Evolutionary conservation across 106 monocot species (phyloP), one percentile per base, ranked within the genome.

Genomic region (Dioscorea alata): DNA sequence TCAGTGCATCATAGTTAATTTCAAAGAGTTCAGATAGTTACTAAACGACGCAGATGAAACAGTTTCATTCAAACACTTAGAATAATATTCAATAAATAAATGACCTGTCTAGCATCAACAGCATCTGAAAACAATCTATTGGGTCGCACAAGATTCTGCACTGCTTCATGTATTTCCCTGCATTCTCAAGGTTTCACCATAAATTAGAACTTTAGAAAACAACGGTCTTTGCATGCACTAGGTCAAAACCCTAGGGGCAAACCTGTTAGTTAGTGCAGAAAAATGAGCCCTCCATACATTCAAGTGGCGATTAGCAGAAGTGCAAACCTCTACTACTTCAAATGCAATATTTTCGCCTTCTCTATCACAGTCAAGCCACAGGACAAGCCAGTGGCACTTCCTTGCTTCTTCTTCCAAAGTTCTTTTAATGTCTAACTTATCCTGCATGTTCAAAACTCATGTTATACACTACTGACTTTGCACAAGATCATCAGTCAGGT

Each of bases 321-420:
- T 83, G 79, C 99, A 99, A 34, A 99, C 85, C 6, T 93, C 93
- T 50, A 99, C 33, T 34, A 99, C 99, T 81, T 99, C 99, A 76
- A 85, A 99, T 65, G 99, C 92, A 72, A 99, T 99, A 65, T 99
- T 99, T 73, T 99, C 93, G 23, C 99, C 99, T 79, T 99, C 99
- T 73, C 93, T 81, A 68, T 99, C 99, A 82, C 99, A 93, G 60
- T 99, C 99, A 48, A 99, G 85, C 99, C 99, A 99, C 71, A 99
- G 61, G 24, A 93, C 83, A 65, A 99, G 90, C 99, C 99, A 93
- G 8, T 93, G 89, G 66, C 99, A 93, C 28, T 69, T 93, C 74
- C 93, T 88, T 24, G 99, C 75, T 80, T 99, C 99, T 28, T 92
- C 90, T 69, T 99, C 99, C 76, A 99, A 71, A 49, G 92, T 93